Evolutionary conservation across 768 basidiomycete genomes (phyloP).

Genomic region (Ramaria sp.): DNA sequence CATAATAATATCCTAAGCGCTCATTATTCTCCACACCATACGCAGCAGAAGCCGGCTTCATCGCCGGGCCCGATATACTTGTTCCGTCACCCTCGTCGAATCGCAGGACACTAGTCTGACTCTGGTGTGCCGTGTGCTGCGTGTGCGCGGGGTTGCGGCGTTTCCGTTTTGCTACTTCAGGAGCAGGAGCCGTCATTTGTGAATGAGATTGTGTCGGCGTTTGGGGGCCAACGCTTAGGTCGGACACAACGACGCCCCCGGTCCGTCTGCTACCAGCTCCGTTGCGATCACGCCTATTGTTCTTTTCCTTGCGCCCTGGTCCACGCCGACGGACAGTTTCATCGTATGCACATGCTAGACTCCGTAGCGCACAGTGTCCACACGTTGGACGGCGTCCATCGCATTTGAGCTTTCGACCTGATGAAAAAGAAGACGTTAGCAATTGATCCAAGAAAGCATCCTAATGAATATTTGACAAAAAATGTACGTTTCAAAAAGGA

Average conservation of each 20-base stretch:
- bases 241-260: background rate
- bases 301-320: conserved; percentile 65
- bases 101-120: conserved; percentile 1
- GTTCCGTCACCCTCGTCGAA: background rate
- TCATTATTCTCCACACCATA: conserved; percentile 8
- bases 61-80: background rate
- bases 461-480: no score
- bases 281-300: conserved; percentile 19
- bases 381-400: conserved; percentile 57
- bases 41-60: background rate
- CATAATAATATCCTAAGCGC: background rate
- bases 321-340: conserved; percentile 48
- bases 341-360: conserved; percentile 43
- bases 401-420: conserved; percentile 69
- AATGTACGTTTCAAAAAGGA: background rate
- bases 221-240: background rate
- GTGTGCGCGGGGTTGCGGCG: background rate
- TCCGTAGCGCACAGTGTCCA: conserved; percentile 48
- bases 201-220: background rate
- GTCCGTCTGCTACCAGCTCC: background rate
- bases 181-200: background rate
- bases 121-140: background rate
- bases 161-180: background rate
- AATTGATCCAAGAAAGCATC: no score
- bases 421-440: conserved; percentile 4